These are phyloP conservation scores for Bombardia bombarda DNA, from an alignment of 495 filamentous ascomycete species.

Conservation along the genomic window DNA sequence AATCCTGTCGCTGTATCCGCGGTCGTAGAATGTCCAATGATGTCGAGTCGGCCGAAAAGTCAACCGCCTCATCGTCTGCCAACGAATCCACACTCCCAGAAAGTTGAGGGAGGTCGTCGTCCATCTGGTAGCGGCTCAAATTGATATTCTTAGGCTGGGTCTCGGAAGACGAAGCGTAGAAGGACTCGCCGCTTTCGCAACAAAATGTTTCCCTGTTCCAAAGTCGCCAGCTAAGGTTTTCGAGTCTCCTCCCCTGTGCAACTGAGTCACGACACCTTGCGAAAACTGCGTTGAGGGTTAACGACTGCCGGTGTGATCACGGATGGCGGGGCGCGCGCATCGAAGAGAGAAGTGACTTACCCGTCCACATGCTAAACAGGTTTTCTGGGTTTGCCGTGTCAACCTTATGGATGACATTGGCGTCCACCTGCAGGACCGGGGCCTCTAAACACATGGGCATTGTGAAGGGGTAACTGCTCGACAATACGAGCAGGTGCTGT, in stretches of 20 bases:
- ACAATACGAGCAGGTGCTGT: conserved; percentile 18
- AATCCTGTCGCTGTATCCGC: conserved; percentile 47
- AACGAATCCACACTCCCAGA: conserved; percentile 89
- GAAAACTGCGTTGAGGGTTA: conserved; percentile 59
- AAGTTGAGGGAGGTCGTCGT: conserved; percentile 65
- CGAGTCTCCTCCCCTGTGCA: conserved; percentile 83
- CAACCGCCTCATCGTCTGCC: conserved; percentile 66
- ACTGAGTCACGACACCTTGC: conserved; percentile 91
- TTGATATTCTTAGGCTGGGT: conserved; percentile 43
- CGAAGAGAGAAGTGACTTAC: conserved; percentile 47
- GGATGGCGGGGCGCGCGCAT: neutral
- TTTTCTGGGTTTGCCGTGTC: conserved; percentile 89
- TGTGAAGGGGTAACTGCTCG: conserved; percentile 21
- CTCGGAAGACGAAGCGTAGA: conserved; percentile 27
- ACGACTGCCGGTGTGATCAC: conserved; percentile 2
- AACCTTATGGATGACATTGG: conserved; percentile 83
- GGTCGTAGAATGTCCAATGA: conserved; percentile 51
- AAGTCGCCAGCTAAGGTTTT: conserved; percentile 92
- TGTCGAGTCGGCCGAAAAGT: conserved; percentile 51
- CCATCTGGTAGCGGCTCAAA: conserved; percentile 8
- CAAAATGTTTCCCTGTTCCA: conserved; percentile 97
- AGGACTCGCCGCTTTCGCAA: conserved; percentile 51
- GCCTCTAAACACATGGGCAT: conserved; percentile 30
- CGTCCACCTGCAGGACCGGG: conserved; percentile 70
- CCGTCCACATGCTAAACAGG: conserved; percentile 96